A percentile compares a stretch with the other conserved stretches of the same genome.
Conservation (phyloP, 805 yeast genomes). For the Candida ficus region DNA sequence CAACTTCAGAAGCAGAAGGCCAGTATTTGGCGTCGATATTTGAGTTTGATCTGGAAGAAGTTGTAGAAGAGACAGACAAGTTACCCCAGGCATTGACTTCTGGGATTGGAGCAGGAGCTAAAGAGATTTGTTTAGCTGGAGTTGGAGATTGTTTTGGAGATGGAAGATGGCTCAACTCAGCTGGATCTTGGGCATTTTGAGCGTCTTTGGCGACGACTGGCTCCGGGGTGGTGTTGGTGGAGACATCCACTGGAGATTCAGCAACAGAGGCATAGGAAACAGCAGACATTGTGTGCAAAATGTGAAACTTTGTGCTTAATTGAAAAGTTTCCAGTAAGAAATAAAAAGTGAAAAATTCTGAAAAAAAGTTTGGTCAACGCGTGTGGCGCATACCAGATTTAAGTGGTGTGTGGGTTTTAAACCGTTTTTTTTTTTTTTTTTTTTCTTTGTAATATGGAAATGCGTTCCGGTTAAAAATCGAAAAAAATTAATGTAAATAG, state of each 20-base stretch:
- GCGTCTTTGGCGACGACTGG: slow-evolving; percentile 7
- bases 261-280: slow-evolving; percentile 26
- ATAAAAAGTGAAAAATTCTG: not conserved
- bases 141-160: slow-evolving; percentile 26
- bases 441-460: too few relatives aligned
- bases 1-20: slow-evolving; percentile 33
- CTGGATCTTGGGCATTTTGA: not conserved
- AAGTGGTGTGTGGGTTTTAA: too few relatives aligned
- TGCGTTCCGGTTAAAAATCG: too few relatives aligned
- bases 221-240: slow-evolving; percentile 20
- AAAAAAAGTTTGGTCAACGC: not conserved
- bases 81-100: slow-evolving; percentile 57
- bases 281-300: slow-evolving; percentile 3
- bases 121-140: slow-evolving; percentile 22
- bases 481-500: too few relatives aligned
- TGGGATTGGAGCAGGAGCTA: slow-evolving; percentile 67
- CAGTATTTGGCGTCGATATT: slow-evolving; percentile 26
- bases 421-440: too few relatives aligned
- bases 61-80: slow-evolving; percentile 22
- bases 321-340: too few relatives aligned
- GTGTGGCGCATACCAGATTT: too few relatives aligned
- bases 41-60: slow-evolving; percentile 24
- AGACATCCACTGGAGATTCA: slow-evolving; percentile 16
- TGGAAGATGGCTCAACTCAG: slow-evolving; percentile 19
- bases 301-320: too few relatives aligned